Conservation (phyloP, 805 yeast genomes). For the Metschnikowia drakensbergensis region DNA sequence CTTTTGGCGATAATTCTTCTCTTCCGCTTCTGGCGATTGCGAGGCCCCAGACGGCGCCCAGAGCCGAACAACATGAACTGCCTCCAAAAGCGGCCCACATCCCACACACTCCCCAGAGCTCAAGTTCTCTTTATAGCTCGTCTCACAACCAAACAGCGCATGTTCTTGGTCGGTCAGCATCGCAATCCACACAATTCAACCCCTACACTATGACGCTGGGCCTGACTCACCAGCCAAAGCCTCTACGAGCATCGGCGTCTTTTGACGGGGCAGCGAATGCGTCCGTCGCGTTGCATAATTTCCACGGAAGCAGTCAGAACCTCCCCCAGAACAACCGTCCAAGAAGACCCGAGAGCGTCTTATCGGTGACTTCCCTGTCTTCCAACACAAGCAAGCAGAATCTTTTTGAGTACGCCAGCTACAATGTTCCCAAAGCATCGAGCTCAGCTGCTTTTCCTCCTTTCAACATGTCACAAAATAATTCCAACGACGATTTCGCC, state of each 20-base stretch:
- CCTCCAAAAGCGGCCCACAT: not conserved
- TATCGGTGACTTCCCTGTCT: constrained; percentile 37
- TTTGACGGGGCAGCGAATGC: constrained; percentile 1
- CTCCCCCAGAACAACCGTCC: constrained; percentile 22
- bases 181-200: constrained; percentile 1
- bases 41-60: constrained; percentile 15
- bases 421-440: constrained; percentile 12
- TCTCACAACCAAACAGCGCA: not conserved
- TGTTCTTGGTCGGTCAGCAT: not conserved
- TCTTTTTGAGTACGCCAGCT: constrained; percentile 11
- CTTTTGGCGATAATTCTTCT: constrained; percentile 34
- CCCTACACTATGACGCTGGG: not conserved
- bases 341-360: constrained; percentile 38
- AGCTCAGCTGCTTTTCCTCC: constrained; percentile 20
- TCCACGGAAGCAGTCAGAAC: constrained; percentile 12
- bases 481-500: constrained; percentile 17
- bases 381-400: constrained; percentile 23
- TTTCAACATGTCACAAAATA: constrained; percentile 13
- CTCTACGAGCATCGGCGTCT: constrained; percentile 5
- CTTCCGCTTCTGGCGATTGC: constrained; percentile 31
- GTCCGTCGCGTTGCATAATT: constrained; percentile 1
- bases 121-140: not conserved
- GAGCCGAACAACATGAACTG: not conserved
- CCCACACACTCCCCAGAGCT: not conserved
- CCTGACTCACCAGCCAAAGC: constrained; percentile 3